Conservation (phyloP, 2,329 filamentous ascomycete species). For the Trichophyton schoenleinii region DNA sequence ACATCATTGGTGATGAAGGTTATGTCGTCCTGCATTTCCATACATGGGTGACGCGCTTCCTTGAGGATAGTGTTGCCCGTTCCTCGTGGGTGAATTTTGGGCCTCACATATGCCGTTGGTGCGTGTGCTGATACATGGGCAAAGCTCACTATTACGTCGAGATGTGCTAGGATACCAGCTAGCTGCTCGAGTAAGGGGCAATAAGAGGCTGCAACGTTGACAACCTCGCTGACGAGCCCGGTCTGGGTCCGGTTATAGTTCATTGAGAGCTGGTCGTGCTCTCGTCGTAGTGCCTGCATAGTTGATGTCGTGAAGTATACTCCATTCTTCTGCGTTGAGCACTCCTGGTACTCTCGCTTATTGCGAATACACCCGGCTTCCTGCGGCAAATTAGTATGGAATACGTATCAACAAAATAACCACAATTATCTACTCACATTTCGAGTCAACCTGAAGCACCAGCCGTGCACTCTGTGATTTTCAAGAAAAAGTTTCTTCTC, state of each 20-base stretch:
- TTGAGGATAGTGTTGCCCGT: conserved; percentile 79
- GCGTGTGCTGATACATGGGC: conserved; percentile 90
- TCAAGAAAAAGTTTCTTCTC: conserved; percentile 98
- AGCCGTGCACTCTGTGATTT: conserved; percentile 89
- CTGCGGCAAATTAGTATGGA: conserved; percentile 7
- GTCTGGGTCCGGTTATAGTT: conserved; percentile 93
- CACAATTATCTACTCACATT: conserved; percentile 27
- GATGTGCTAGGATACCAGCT: conserved; percentile 75
- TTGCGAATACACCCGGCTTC: conserved; percentile 91
- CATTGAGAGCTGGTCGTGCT: conserved; percentile 85
- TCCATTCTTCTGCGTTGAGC: conserved; percentile 96
- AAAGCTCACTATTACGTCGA: conserved; percentile 90
- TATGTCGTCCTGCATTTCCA: conserved; percentile 97
- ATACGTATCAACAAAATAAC: conserved; percentile 16
- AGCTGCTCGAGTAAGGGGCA: conserved; percentile 83
- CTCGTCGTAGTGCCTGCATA: conserved; percentile 67
- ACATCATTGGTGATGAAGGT: conserved; percentile 99
- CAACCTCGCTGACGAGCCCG: conserved; percentile 82
- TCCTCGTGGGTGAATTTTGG: conserved; percentile 78
- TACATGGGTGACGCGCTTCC: conserved; percentile 89
- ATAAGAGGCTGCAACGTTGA: conserved; percentile 86
- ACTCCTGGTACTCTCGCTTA: conserved; percentile 80
- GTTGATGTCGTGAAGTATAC: conserved; percentile 91
- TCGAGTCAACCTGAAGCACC: conserved; percentile 87
- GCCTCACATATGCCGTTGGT: conserved; percentile 79